These are phyloP conservation scores for Plectranthus barbatus DNA, from an alignment of 257 asterid genomes.

Conservation along the genomic window DNA sequence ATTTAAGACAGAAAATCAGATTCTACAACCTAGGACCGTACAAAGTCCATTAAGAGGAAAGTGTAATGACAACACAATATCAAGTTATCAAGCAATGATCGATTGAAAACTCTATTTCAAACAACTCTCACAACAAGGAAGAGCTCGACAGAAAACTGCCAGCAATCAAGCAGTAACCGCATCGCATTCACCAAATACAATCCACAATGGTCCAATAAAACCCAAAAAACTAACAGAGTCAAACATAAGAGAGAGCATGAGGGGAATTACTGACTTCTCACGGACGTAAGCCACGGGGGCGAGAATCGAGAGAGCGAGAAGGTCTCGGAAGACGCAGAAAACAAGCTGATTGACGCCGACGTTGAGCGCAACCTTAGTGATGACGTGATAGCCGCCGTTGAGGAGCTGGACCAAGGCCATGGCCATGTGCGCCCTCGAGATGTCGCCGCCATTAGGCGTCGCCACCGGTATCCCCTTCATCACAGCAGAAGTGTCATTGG, in stretches of 20 bases:
- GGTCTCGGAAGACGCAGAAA: slow-evolving; percentile 76
- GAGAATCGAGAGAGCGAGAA: slow-evolving; percentile 73
- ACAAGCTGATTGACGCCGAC: slow-evolving; percentile 89
- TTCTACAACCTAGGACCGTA: background rate
- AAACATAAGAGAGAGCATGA: background rate
- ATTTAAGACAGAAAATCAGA: background rate
- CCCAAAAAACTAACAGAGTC: background rate
- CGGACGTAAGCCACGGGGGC: slow-evolving; percentile 86
- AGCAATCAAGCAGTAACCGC: slow-evolving; percentile 5
- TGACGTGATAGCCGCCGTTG: slow-evolving; percentile 79
- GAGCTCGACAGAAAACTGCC: background rate
- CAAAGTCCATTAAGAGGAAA: background rate
- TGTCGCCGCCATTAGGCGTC: slow-evolving; percentile 42
- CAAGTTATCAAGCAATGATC: slow-evolving; percentile 1
- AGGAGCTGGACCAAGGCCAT: slow-evolving; percentile 80
- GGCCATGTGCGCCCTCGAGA: slow-evolving; percentile 67
- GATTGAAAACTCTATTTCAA: background rate
- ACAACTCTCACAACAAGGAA: background rate
- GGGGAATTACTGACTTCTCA: slow-evolving; percentile 53
- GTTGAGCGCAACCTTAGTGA: slow-evolving; percentile 88
- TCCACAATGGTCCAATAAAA: slow-evolving; percentile 1
- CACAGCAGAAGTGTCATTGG: slow-evolving; percentile 11
- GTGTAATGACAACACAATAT: background rate
- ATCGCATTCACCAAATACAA: slow-evolving; percentile 8
- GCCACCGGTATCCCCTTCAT: slow-evolving; percentile 32